Evolutionary conservation across 805 yeast species (phyloP), one percentile per base, ranked within the genome.

Genomic region (Saccharomycopsis vini): DNA sequence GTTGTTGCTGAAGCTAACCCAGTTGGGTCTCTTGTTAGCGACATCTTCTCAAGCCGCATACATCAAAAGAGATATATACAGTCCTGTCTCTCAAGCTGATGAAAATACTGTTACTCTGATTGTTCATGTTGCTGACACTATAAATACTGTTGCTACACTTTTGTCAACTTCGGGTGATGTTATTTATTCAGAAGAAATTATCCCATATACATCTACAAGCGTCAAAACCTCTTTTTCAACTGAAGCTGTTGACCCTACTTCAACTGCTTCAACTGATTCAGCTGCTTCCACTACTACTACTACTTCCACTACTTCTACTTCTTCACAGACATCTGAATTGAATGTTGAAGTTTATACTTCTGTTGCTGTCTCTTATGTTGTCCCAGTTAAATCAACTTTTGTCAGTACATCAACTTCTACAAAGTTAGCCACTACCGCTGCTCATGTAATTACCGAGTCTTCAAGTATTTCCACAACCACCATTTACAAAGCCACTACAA

Each of bases 381-480:
- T 20, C 21, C 21, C 40, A 18, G 45, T 37, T 4, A 18, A 10
- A 4, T 3, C 36, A 9, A 20, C 18, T 12, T 19, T 22, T 16
- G 15, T 22, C 18, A 21, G 35, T 31, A 12, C 44, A 15, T 16
- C 33, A 23, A 19, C 22, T 7, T n/a, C 30, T 43, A 3, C 5
- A 35, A 1, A 26, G 32, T 15, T 35, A 3, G 39, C 43, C 19
- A 39, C 43, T 23, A 26, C 43, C n/a, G 31, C 46, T 18, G 39
- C 28, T 15, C 34, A 26, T 15, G 40, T 34, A 10, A 36, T 26
- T 16, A 34, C 26, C 4, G 10, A 3, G 2, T 33, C 46, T 13
- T 26, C 46, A 10, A 34, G 45, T 13, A 24, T 34, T 2, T 43
- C 46, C 13, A 43, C 26, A 18, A 39, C 50, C 18, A 46, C 50